Conservation (phyloP, 345 rosid genomes). For the Passiflora organensis region DNA sequence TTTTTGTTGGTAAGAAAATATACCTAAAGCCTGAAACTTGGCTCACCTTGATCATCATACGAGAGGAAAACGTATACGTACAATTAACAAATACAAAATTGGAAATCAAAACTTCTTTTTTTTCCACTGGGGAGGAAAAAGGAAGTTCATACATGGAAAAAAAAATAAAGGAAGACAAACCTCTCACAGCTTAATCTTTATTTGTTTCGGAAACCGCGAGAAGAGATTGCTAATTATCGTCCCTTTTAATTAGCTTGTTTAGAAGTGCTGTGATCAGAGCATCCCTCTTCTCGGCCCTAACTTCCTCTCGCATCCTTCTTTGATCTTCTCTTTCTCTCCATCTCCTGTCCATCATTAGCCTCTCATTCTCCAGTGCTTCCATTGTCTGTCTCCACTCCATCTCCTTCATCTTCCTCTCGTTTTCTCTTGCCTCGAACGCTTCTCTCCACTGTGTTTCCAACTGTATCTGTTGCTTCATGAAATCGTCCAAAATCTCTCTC, state of each 20-base stretch:
- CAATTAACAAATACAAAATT: no score
- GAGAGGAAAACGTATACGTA: no score
- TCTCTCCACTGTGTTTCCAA: conserved; percentile 91
- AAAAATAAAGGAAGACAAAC: conserved; percentile 5
- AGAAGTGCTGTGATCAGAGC: conserved; percentile 69
- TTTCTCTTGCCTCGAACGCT: conserved; percentile 64
- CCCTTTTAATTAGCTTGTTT: conserved; percentile 62
- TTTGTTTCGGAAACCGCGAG: conserved; percentile 11
- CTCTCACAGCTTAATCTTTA: conserved; percentile 16
- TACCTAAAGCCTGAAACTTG: no score
- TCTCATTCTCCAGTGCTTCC: conserved; percentile 82
- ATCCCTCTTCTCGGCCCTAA: conserved; percentile 93
- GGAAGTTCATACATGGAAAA: no score
- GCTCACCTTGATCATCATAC: no score
- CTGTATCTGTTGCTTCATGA: conserved; percentile 76
- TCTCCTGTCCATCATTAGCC: conserved; percentile 68
- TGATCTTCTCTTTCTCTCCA: conserved; percentile 96
- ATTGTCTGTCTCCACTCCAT: conserved; percentile 84
- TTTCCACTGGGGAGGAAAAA: no score
- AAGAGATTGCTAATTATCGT: conserved; percentile 21
- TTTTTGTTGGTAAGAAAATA: no score
- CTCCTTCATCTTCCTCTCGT: conserved; percentile 68
- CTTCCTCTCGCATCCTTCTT: conserved; percentile 77
- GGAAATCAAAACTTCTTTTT: no score
- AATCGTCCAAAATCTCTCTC: conserved; percentile 59